Evolutionary conservation across 1,284 basidiomycete genomes (phyloP).

Genomic region (Sutorius eximius): DNA sequence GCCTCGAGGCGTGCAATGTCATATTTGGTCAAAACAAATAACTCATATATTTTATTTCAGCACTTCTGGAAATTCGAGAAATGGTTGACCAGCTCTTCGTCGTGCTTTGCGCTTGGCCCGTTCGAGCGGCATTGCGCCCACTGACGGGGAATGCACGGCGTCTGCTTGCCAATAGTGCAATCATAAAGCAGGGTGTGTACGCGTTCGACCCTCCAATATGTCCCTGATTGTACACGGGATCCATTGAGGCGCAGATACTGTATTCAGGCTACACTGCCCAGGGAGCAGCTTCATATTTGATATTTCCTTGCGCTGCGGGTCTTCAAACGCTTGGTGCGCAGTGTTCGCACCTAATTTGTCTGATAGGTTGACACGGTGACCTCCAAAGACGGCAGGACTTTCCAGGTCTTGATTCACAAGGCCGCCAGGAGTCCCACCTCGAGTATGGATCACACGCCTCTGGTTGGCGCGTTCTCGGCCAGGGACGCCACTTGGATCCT

Average conservation of each 20-base stretch:
- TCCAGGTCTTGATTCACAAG: constrained; percentile 16
- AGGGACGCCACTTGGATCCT: neutral
- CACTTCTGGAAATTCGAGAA: neutral
- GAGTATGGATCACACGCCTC: constrained; percentile 16
- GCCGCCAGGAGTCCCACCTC: constrained; percentile 18
- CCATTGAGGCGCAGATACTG: neutral
- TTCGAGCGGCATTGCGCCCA: neutral
- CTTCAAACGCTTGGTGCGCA: constrained; percentile 10
- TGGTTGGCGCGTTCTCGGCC: constrained; percentile 23
- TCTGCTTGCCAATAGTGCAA: neutral
- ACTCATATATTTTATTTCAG: constrained; percentile 9
- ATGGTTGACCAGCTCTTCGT: neutral
- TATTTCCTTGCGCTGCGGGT: constrained; percentile 18
- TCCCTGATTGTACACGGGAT: constrained; percentile 17
- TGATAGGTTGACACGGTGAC: constrained; percentile 8
- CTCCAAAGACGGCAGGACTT: constrained; percentile 3
- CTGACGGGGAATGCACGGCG: constrained; percentile 4
- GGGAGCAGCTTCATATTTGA: constrained; percentile 23
- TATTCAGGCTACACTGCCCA: neutral
- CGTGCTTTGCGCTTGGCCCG: neutral
- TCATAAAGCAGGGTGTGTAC: constrained; percentile 8
- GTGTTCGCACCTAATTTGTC: constrained; percentile 13
- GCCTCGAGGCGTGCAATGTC: constrained; percentile 33
- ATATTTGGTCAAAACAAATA: constrained; percentile 35
- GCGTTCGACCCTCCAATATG: constrained; percentile 5